Evolutionary conservation across 768 basidiomycete species (phyloP), one percentile per base, ranked within the genome.

Genomic region (Atractiella rhizophila): DNA sequence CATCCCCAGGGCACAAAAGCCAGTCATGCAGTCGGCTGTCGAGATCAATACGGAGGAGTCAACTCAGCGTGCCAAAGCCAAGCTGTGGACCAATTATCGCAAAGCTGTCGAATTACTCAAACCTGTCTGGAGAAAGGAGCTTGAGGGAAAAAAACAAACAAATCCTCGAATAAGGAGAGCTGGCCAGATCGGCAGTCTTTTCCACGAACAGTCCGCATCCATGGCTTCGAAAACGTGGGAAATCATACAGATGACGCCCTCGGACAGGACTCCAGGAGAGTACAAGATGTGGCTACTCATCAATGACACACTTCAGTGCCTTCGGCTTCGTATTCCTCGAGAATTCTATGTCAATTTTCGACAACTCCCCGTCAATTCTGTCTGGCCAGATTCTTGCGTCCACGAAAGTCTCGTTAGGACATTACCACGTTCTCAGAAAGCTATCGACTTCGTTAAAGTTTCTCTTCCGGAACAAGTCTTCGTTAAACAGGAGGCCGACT

Each of bases 331-430:
- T 2, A 74, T 98, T 32, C 74, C 80, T 3, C 70, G 88, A 27
- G 74, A 86, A 52, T 91, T 96, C 58, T 94, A 88, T 58, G 65
- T 96, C 44, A 86, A 94, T 54, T 65, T 88, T 42, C 74, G 83
- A 57, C 68, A 66, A 18, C 64, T 73, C 0, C 65, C 74, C n/a
- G 46, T 35, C 9, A 66, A 65, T 3, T 59, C 74, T 21, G 86
- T 86, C 59, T 69, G 64, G 26, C 62, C 68, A 3, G 69, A 73
- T 28, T 44, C 37, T 7, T 49, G 48, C 45, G 10, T 40, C 28
- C 46, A 49, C 45, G 74, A 80, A 46, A 71, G 74, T 44, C 76
- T 83, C 11, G 68, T 68, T 2, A 66, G 77, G 15, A 75, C 70
- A 44, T 59, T 96, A 26, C 91, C 88, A 2, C 68, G 81, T 37